These are phyloP conservation scores for Petunia secreta DNA, from an alignment of 257 asterid species.

Conservation along the genomic window DNA sequence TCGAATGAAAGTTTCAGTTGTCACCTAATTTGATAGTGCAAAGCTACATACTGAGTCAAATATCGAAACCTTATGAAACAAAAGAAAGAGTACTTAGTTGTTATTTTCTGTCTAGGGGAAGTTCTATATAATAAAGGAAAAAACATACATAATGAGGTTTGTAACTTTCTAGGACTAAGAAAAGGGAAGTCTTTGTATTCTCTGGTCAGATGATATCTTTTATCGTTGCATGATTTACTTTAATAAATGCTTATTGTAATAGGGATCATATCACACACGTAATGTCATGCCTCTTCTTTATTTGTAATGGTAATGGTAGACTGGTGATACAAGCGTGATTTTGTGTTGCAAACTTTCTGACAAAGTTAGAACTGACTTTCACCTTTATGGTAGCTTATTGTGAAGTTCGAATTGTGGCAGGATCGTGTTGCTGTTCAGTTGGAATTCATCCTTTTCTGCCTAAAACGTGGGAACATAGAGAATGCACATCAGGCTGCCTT, in stretches of 20 bases:
- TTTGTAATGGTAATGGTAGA: background rate
- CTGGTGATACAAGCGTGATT: background rate
- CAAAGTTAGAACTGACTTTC: conserved; percentile 6
- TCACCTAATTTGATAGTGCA: background rate
- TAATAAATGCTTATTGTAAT: background rate
- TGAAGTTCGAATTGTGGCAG: conserved; percentile 48
- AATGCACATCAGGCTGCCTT: conserved; percentile 62
- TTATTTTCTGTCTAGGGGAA: background rate
- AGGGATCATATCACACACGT: background rate
- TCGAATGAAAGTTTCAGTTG: too few relatives aligned
- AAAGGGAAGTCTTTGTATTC: background rate
- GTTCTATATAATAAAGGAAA: background rate
- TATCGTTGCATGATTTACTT: background rate
- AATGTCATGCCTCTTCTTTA: background rate
- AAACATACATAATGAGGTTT: background rate
- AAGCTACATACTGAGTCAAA: background rate
- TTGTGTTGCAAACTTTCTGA: conserved; percentile 10
- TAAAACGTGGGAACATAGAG: conserved; percentile 47
- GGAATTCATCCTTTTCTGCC: conserved; percentile 62
- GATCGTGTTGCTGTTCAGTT: conserved; percentile 59
- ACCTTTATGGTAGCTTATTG: conserved; percentile 20
- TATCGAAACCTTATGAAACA: background rate
- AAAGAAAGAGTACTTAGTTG: background rate
- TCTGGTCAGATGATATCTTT: background rate
- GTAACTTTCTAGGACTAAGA: background rate